A percentile compares a stretch with the other conserved stretches of the same genome.
These are phyloP conservation scores for Lizonia empirigonia DNA, from an alignment of 2,329 filamentous ascomycete genomes.

Conservation along the genomic window DNA sequence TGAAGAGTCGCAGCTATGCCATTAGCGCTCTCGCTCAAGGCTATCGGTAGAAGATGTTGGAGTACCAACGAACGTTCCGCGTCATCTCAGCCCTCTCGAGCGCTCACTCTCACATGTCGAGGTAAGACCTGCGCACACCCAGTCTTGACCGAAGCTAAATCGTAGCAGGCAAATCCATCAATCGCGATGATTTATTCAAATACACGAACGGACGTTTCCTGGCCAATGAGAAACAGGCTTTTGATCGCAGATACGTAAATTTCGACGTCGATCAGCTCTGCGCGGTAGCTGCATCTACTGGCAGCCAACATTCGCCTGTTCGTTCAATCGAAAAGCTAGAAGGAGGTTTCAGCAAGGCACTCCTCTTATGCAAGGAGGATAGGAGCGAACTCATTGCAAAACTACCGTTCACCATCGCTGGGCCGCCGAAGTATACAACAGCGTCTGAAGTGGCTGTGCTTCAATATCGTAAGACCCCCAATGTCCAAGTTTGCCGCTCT, in stretches of 20 bases:
- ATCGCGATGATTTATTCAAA: constrained; percentile 2
- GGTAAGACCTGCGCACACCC: not conserved
- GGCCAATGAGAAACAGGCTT: constrained; percentile 28
- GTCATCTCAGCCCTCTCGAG: not conserved
- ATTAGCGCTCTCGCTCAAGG: not conserved
- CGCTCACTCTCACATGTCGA: not conserved
- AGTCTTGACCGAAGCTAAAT: not conserved
- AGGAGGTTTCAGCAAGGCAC: constrained; percentile 41
- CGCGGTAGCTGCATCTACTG: constrained; percentile 26
- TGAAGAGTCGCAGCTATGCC: not conserved
- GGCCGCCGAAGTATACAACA: constrained; percentile 38
- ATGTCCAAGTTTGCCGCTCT: not conserved
- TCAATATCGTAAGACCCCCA: constrained; percentile 14
- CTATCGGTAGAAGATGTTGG: not conserved
- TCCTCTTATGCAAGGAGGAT: constrained; percentile 33
- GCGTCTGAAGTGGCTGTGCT: constrained; percentile 47
- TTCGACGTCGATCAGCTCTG: constrained; percentile 41
- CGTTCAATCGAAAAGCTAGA: constrained; percentile 41
- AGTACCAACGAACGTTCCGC: not conserved
- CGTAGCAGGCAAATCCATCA: constrained; percentile 1
- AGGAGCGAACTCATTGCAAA: constrained; percentile 24
- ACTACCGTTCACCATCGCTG: constrained; percentile 39
- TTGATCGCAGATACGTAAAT: constrained; percentile 29
- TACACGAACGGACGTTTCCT: constrained; percentile 32
- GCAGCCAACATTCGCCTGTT: constrained; percentile 26